Evolutionary conservation across 2,329 filamentous ascomycete species (phyloP).

Genomic region (Penicillium sp.): DNA sequence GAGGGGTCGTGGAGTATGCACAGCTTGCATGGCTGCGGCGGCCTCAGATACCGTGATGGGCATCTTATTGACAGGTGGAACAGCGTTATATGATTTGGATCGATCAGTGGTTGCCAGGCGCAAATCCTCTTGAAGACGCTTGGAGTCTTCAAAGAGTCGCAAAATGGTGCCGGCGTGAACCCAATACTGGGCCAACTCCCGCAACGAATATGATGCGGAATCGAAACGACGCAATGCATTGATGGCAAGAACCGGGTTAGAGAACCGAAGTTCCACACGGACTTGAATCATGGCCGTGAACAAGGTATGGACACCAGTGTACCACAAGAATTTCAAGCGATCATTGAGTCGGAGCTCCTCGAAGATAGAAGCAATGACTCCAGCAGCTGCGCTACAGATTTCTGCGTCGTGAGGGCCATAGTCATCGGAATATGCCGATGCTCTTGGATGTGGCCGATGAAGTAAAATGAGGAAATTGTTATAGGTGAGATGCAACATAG

Average conservation of each 20-base stretch:
- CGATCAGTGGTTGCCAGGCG: constrained; percentile 37
- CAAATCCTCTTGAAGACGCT: constrained; percentile 43
- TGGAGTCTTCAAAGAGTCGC: constrained; percentile 46
- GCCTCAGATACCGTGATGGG: constrained; percentile 18
- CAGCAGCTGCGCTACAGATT: constrained; percentile 47
- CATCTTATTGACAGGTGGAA: constrained; percentile 17
- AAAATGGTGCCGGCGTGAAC: constrained; percentile 44
- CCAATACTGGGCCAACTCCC: constrained; percentile 45
- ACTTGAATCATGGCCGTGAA: constrained; percentile 51
- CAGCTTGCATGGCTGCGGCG: constrained; percentile 16
- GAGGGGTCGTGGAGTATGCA: constrained; percentile 22
- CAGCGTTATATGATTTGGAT: constrained; percentile 26
- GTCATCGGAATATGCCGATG: constrained; percentile 44
- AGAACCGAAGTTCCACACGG: constrained; percentile 47
- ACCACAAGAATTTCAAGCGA: constrained; percentile 45
- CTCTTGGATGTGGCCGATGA: constrained; percentile 45
- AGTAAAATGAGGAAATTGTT: constrained; percentile 49
- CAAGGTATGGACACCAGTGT: constrained; percentile 45
- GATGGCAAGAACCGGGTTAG: constrained; percentile 47
- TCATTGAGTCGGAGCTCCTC: constrained; percentile 45
- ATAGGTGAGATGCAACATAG: constrained; percentile 46
- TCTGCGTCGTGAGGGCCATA: constrained; percentile 48
- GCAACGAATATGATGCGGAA: constrained; percentile 43
- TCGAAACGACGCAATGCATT: constrained; percentile 47
- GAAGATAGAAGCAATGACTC: constrained; percentile 47